Conservation (phyloP, 768 basidiomycete species). For the Lactarius hengduanensis region DNA sequence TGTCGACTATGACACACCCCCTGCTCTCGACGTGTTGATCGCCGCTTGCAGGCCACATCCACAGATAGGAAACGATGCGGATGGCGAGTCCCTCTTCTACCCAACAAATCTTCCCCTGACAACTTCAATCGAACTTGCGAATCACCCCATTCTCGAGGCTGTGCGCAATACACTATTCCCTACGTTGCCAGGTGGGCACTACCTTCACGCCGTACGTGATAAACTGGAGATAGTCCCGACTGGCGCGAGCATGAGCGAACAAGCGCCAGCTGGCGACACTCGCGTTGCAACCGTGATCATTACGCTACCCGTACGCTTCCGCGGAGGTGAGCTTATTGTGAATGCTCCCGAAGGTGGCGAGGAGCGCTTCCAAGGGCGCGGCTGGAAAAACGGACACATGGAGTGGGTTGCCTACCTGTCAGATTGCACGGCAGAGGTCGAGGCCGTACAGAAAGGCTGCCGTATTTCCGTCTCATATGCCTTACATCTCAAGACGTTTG, state of each 20-base stretch:
- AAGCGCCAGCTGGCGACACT: slow-evolving; percentile 59
- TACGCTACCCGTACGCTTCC: slow-evolving; percentile 71
- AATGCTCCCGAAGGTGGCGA: slow-evolving; percentile 52
- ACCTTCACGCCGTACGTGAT: slow-evolving; percentile 66
- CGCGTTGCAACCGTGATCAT: slow-evolving; percentile 71
- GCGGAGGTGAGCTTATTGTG: slow-evolving; percentile 64
- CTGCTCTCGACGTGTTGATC: slow-evolving; percentile 75
- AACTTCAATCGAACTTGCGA: slow-evolving; percentile 73
- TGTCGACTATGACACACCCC: slow-evolving; percentile 69
- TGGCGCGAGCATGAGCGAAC: slow-evolving; percentile 58
- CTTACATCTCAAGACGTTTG: slow-evolving; percentile 67
- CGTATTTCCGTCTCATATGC: slow-evolving; percentile 69
- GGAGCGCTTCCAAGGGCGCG: slow-evolving; percentile 62
- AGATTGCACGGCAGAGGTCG: slow-evolving; percentile 74
- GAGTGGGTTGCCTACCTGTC: slow-evolving; percentile 78
- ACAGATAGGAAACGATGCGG: slow-evolving; percentile 47
- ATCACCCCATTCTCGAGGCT: slow-evolving; percentile 79
- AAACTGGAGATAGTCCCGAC: slow-evolving; percentile 64
- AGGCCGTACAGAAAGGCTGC: slow-evolving; percentile 68
- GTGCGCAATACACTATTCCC: slow-evolving; percentile 73
- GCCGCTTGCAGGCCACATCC: slow-evolving; percentile 69
- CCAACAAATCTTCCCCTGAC: slow-evolving; percentile 72
- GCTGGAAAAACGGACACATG: slow-evolving; percentile 61
- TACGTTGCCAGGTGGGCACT: slow-evolving; percentile 61
- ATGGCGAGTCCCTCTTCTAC: slow-evolving; percentile 68